These are phyloP conservation scores for Diversispora epigaea DNA, from an alignment of 192 early-diverging fungal species.

Conservation along the genomic window DNA sequence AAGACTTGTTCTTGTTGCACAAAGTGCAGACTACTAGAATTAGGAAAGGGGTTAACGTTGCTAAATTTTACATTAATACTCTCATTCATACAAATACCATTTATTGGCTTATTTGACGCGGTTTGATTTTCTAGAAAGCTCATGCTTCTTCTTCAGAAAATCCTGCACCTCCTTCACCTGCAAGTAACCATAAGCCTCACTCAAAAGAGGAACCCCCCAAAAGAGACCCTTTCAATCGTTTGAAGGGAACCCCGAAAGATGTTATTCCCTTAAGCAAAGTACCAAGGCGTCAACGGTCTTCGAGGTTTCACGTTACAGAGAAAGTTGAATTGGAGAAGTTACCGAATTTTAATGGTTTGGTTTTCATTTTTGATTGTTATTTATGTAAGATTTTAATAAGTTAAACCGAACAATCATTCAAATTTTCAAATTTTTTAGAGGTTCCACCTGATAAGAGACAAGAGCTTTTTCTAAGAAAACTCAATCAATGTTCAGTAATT, in stretches of 20 bases:
- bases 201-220: slow-evolving; percentile 44
- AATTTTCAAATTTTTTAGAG: slow-evolving; percentile 49
- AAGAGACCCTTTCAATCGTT: slow-evolving; percentile 48
- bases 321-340: slow-evolving; percentile 78
- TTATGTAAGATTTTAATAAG: not conserved
- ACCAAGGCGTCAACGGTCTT: slow-evolving; percentile 81
- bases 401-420: not conserved
- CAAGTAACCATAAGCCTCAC: slow-evolving; percentile 29
- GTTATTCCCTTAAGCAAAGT: slow-evolving; percentile 76
- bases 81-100: not conserved
- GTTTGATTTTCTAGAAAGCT: not conserved
- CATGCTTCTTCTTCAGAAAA: not conserved
- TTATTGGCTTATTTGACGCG: not conserved
- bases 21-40: not conserved
- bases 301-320: slow-evolving; percentile 82
- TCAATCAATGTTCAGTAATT: slow-evolving; percentile 86
- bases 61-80: not conserved
- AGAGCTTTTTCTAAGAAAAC: slow-evolving; percentile 87
- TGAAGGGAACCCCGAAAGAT: slow-evolving; percentile 61
- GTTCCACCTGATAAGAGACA: slow-evolving; percentile 78
- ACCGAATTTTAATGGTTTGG: slow-evolving; percentile 69
- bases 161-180: slow-evolving; percentile 23
- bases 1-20: not conserved
- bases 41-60: not conserved
- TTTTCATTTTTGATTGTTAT: not conserved